Percentiles rank a stretch among this genome's conserved stretches.
Conservation (phyloP, 805 yeast genomes). For the Suhomyces emberorum region DNA sequence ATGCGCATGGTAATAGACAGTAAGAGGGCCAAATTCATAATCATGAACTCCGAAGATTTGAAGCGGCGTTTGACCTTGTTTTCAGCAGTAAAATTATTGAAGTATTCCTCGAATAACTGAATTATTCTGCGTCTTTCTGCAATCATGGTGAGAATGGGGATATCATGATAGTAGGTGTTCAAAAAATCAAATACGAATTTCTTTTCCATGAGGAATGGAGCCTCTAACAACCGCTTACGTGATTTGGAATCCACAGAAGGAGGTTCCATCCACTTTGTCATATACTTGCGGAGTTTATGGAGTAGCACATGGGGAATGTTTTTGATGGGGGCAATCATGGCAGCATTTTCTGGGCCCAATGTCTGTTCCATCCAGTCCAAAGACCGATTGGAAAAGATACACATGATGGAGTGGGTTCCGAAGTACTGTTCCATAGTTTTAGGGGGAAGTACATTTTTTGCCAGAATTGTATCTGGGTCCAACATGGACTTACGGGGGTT, state of each 20-base stretch:
- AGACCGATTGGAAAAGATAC: constrained; percentile 33
- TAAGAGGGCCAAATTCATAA: constrained; percentile 29
- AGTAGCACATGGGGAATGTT: constrained; percentile 27
- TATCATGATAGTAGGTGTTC: constrained; percentile 18
- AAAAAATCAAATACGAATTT: constrained; percentile 25
- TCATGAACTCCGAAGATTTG: constrained; percentile 29
- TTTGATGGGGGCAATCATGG: constrained; percentile 23
- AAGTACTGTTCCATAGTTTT: constrained; percentile 18
- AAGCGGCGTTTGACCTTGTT: constrained; percentile 13
- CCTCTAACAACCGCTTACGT: constrained; percentile 16
- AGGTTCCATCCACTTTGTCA: constrained; percentile 31
- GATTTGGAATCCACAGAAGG: constrained; percentile 19
- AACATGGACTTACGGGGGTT: not conserved
- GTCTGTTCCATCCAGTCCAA: constrained; percentile 29
- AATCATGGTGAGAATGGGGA: constrained; percentile 20
- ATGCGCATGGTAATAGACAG: constrained; percentile 15
- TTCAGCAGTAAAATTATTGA: constrained; percentile 10
- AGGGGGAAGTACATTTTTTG: not conserved
- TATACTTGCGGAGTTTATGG: constrained; percentile 13
- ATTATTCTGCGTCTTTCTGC: constrained; percentile 15
- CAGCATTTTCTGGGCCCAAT: constrained; percentile 20
- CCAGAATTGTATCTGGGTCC: too few species aligned
- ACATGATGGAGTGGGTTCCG: constrained; percentile 36
- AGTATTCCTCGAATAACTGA: constrained; percentile 25
- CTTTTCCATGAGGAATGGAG: constrained; percentile 21